These are phyloP conservation scores for Candida wancherniae DNA, from an alignment of 805 yeast species.

Conservation along the genomic window DNA sequence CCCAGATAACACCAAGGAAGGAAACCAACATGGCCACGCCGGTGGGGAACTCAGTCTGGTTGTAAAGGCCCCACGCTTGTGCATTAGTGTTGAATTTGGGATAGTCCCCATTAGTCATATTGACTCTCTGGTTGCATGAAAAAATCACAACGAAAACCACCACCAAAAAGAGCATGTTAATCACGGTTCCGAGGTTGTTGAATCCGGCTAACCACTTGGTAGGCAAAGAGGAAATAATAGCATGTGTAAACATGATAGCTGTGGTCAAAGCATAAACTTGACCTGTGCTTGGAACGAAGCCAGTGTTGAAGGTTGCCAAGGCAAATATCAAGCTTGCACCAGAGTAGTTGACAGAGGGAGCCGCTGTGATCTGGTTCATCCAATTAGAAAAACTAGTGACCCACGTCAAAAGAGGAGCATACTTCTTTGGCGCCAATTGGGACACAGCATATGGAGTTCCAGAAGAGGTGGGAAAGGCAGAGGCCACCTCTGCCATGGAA, in stretches of 20 bases:
- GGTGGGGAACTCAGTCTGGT: constrained; percentile 59
- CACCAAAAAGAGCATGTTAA: constrained; percentile 45
- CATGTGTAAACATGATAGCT: constrained; percentile 46
- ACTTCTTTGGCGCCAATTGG: constrained; percentile 53
- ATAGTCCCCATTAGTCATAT: constrained; percentile 24
- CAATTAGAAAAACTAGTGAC: constrained; percentile 61
- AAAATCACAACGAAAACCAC: constrained; percentile 52
- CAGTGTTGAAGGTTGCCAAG: constrained; percentile 34
- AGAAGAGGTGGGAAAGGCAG: constrained; percentile 63
- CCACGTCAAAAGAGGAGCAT: constrained; percentile 55
- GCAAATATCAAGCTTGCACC: constrained; percentile 56
- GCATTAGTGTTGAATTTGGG: constrained; percentile 47
- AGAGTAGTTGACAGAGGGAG: constrained; percentile 56
- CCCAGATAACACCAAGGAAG: constrained; percentile 61
- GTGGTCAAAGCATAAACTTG: constrained; percentile 49
- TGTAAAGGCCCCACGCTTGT: constrained; percentile 51
- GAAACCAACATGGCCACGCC: constrained; percentile 56
- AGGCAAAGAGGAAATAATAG: constrained; percentile 47
- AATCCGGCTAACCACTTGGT: constrained; percentile 51
- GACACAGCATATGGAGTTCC: constrained; percentile 69
- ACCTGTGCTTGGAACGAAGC: constrained; percentile 42
- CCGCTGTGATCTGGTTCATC: constrained; percentile 58
- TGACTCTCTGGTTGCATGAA: constrained; percentile 45
- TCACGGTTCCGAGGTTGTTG: constrained; percentile 46
- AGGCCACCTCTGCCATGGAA: constrained; percentile 60